Evolutionary conservation across 805 yeast genomes (phyloP).

Genomic region (Cyberlindnera mississippiensis): DNA sequence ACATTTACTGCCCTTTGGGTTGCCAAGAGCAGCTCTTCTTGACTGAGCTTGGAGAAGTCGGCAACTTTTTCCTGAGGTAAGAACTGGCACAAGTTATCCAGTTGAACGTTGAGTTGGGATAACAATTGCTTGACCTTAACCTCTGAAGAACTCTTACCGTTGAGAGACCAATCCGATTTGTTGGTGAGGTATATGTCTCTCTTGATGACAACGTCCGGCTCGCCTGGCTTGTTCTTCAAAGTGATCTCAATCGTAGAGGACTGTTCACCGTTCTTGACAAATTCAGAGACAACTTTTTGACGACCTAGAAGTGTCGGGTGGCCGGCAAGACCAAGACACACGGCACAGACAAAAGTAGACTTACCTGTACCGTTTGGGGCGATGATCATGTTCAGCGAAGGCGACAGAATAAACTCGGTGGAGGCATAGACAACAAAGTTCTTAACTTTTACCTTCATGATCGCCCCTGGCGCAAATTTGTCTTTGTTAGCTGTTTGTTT

Average conservation of each 20-base stretch:
- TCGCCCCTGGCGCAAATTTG: slow-evolving; percentile 41
- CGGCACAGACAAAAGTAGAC: slow-evolving; percentile 87
- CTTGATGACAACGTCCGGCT: slow-evolving; percentile 38
- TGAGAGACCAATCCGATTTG: slow-evolving; percentile 51
- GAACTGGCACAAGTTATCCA: slow-evolving; percentile 90
- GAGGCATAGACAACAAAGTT: slow-evolving; percentile 69
- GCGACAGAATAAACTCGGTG: slow-evolving; percentile 74
- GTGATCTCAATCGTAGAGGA: slow-evolving; percentile 33
- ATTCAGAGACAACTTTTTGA: slow-evolving; percentile 54
- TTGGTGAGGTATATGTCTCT: slow-evolving; percentile 33
- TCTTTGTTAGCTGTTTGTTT: slow-evolving; percentile 23
- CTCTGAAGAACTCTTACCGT: slow-evolving; percentile 41
- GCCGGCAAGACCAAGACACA: slow-evolving; percentile 86
- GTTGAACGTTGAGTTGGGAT: slow-evolving; percentile 62
- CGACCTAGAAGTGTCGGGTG: slow-evolving; percentile 69
- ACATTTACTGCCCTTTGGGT: slow-evolving; percentile 80
- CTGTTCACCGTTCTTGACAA: slow-evolving; percentile 64
- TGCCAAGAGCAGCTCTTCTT: slow-evolving; percentile 68
- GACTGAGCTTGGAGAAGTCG: slow-evolving; percentile 77
- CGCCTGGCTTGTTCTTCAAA: slow-evolving; percentile 32
- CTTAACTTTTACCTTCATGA: slow-evolving; percentile 49
- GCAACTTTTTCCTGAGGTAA: slow-evolving; percentile 95
- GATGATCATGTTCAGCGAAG: slow-evolving; percentile 82
- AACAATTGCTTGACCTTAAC: slow-evolving; percentile 42
- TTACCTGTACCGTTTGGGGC: slow-evolving; percentile 98